These are phyloP conservation scores for Jamesozyma rosinii DNA, from an alignment of 805 yeast genomes.

Conservation along the genomic window DNA sequence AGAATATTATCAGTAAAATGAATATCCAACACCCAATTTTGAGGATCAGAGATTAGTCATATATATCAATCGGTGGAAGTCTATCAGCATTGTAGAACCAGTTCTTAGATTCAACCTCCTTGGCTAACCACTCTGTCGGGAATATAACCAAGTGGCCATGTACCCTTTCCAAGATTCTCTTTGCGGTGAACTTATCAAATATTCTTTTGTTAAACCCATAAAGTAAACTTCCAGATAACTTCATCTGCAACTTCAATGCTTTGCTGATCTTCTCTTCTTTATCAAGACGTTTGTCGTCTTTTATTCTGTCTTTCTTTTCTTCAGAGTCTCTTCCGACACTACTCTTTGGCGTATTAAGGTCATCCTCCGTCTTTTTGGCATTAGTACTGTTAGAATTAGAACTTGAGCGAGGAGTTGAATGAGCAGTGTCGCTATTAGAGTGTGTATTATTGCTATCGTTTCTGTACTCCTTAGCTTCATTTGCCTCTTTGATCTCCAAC, in stretches of 20 bases:
- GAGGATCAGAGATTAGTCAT: slow-evolving; percentile 43
- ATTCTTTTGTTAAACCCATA: slow-evolving; percentile 38
- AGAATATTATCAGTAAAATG: no score
- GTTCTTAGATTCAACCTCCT: slow-evolving; percentile 82
- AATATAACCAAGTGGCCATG: slow-evolving; percentile 86
- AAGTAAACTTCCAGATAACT: slow-evolving; percentile 24
- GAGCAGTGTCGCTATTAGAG: slow-evolving; percentile 1
- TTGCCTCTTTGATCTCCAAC: slow-evolving; percentile 11
- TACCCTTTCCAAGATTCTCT: slow-evolving; percentile 55
- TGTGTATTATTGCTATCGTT: neutral
- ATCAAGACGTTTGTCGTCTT: neutral
- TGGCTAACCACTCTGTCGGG: slow-evolving; percentile 83
- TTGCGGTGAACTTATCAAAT: slow-evolving; percentile 69
- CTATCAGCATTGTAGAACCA: slow-evolving; percentile 95
- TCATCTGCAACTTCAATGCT: slow-evolving; percentile 23
- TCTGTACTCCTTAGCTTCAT: neutral
- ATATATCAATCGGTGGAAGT: slow-evolving; percentile 90
- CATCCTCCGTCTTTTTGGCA: neutral
- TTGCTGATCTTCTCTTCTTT: slow-evolving; percentile 8
- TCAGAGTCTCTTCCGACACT: neutral
- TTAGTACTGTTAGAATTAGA: neutral
- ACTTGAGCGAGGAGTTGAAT: neutral
- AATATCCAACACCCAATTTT: no score
- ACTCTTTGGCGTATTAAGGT: neutral
- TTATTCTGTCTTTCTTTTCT: neutral